phyloP scores from a whole-genome alignment of 2,329 filamentous ascomycete species.

The Pyrenochaeta sp. region DNA sequence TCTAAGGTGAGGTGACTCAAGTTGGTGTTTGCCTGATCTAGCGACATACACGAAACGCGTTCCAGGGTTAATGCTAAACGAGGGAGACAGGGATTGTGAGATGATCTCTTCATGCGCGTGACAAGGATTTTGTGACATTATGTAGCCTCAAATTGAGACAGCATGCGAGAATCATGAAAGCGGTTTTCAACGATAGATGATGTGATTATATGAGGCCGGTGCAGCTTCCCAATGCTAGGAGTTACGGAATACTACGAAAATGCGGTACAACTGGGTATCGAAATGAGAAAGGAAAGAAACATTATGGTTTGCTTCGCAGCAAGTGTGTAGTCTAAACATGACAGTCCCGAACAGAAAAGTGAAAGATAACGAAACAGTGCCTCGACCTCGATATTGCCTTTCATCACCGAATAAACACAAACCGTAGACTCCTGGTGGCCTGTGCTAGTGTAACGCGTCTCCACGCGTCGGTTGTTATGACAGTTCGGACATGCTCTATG shows the following conservation, averaged over 20 bases:
- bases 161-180: too few species aligned
- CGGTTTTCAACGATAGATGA: not conserved
- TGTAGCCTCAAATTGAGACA: too few species aligned
- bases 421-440: not conserved
- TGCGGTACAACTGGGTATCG: constrained; percentile 14
- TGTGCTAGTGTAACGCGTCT: not conserved
- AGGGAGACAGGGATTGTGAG: not conserved
- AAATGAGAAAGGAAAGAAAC: constrained; percentile 10
- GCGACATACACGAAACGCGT: not conserved
- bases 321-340: constrained; percentile 15
- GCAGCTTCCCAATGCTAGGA: not conserved
- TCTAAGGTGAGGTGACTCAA: too few species aligned
- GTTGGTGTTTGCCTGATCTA: not conserved
- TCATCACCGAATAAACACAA: not conserved
- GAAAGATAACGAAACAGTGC: not conserved
- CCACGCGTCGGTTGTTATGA: not conserved
- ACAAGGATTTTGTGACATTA: not conserved
- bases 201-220: not conserved
- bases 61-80: not conserved
- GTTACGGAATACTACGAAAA: not conserved
- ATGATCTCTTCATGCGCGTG: not conserved
- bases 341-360: not conserved
- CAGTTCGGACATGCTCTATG: not conserved
- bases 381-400: not conserved
- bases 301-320: constrained; percentile 21